Conservation (phyloP, 2,329 filamentous ascomycete species). For the Trichoderma afroharzianum region DNA sequence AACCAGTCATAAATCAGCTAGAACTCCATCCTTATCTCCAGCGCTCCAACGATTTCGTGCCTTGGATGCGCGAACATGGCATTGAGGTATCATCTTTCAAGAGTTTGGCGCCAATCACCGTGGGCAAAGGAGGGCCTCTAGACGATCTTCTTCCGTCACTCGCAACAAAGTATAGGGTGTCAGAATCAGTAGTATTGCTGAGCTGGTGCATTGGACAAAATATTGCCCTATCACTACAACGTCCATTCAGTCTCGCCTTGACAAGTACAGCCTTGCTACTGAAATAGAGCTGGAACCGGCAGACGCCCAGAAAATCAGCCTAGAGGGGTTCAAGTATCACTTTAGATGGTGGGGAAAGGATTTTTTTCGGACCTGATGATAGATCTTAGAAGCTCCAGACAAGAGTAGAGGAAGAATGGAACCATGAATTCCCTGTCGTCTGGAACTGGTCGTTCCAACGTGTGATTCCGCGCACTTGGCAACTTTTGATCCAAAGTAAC, state of each 20-base stretch:
- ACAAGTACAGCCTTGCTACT: neutral
- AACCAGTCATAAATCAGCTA: neutral
- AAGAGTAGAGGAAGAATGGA: neutral
- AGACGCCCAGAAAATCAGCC: neutral
- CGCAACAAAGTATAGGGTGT: neutral
- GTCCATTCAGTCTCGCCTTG: neutral
- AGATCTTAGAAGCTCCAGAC: neutral
- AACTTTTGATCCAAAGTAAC: neutral
- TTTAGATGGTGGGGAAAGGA: neutral
- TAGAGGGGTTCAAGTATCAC: neutral
- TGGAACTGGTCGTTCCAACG: neutral
- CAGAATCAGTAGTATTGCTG: neutral
- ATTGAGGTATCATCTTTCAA: neutral
- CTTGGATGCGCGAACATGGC: neutral
- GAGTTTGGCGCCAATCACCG: neutral
- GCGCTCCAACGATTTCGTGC: neutral
- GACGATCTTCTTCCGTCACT: neutral
- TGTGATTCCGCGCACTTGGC: neutral
- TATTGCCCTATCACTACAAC: neutral
- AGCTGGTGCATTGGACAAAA: neutral
- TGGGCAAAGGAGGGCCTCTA: neutral
- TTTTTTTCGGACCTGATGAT: neutral
- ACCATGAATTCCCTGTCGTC: neutral
- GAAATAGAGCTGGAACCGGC: neutral
- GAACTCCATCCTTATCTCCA: neutral